These are phyloP conservation scores for Paraconiothyrium sp. DNA, from an alignment of 2,329 filamentous ascomycete genomes.

Conservation along the genomic window DNA sequence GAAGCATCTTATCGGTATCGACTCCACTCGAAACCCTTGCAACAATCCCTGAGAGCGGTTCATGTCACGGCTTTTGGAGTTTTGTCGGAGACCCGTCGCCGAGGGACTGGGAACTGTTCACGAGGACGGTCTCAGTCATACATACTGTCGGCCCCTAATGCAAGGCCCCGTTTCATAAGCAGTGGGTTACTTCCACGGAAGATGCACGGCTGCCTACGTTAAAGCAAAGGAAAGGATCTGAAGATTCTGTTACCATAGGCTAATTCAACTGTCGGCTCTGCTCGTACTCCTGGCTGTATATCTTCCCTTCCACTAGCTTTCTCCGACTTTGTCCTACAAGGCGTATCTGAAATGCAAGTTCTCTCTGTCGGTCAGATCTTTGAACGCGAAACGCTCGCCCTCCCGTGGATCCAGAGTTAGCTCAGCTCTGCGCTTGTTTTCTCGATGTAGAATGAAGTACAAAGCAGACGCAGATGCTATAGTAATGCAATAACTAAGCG, in stretches of 20 bases:
- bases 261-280: too few species aligned
- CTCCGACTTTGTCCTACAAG: constrained; percentile 20
- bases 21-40: neutral
- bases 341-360: constrained; percentile 69
- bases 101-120: too few species aligned
- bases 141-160: too few species aligned
- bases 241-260: too few species aligned
- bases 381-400: constrained; percentile 58
- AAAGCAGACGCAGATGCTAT: constrained; percentile 66
- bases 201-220: neutral
- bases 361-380: constrained; percentile 64
- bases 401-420: constrained; percentile 67
- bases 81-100: neutral
- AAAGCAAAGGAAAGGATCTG: too few species aligned
- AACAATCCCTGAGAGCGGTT: neutral
- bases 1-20: neutral
- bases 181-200: too few species aligned
- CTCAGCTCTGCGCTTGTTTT: constrained; percentile 59
- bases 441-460: constrained; percentile 65
- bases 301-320: neutral
- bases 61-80: neutral
- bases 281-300: too few species aligned
- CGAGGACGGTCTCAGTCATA: too few species aligned
- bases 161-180: too few species aligned
- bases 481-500: constrained; percentile 70